These are phyloP conservation scores for Pichia manshurica DNA, from an alignment of 805 yeast genomes.

Conservation along the genomic window DNA sequence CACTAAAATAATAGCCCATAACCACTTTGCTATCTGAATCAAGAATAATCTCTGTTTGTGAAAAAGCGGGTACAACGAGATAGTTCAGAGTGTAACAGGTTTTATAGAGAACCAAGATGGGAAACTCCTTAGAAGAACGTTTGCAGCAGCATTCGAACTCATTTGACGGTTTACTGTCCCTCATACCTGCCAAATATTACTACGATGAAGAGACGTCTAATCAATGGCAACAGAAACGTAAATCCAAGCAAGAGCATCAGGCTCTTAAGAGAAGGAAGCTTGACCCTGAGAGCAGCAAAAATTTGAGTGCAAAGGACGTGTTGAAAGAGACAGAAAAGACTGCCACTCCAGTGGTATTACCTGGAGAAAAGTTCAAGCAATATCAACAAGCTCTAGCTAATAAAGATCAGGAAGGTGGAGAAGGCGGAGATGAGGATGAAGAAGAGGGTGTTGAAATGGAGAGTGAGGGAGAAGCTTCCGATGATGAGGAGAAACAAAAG, in stretches of 20 bases:
- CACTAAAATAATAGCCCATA: not conserved
- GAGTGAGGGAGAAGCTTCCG: constrained; percentile 4
- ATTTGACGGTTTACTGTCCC: constrained; percentile 80
- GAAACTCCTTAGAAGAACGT: constrained; percentile 48
- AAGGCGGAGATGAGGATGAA: constrained; percentile 26
- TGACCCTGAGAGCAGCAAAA: constrained; percentile 54
- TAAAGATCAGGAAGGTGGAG: constrained; percentile 21
- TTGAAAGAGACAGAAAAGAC: constrained; percentile 46
- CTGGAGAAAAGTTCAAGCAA: constrained; percentile 21
- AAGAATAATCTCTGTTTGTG: too few relatives aligned
- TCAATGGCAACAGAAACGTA: constrained; percentile 87
- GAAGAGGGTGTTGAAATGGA: constrained; percentile 14
- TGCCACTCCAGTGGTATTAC: constrained; percentile 45
- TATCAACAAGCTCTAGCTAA: not conserved
- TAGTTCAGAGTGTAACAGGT: too few relatives aligned
- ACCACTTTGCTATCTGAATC: not conserved
- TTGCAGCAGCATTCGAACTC: constrained; percentile 73
- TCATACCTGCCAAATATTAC: constrained; percentile 91
- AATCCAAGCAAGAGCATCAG: constrained; percentile 57
- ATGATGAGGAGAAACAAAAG: constrained; percentile 28
- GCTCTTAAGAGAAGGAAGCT: constrained; percentile 63
- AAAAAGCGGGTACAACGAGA: too few relatives aligned
- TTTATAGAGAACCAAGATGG: constrained; percentile 11
- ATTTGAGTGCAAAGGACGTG: constrained; percentile 54
- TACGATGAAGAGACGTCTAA: constrained; percentile 84